Conservation (phyloP, 257 asterid genomes). For the Plantago ovata region DNA sequence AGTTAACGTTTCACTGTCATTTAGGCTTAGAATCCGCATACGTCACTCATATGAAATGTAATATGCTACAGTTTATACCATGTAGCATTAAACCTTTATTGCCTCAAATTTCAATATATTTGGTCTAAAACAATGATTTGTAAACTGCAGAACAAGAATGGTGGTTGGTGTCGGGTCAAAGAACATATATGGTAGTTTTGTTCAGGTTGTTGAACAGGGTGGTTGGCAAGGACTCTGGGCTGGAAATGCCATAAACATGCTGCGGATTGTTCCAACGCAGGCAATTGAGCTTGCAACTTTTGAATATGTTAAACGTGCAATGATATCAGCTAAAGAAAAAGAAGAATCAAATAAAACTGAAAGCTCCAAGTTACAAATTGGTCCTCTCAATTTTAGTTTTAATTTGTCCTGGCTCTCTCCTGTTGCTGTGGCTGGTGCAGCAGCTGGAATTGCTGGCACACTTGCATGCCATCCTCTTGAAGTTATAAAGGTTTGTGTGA, state of each 20-base stretch:
- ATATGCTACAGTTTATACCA: too few species aligned
- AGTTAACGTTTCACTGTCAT: too few species aligned
- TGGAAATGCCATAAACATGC: constrained; percentile 87
- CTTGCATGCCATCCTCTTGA: constrained; percentile 96
- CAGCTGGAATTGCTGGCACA: constrained; percentile 90
- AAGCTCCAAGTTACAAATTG: constrained; percentile 48
- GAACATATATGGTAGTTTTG: constrained; percentile 66
- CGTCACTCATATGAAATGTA: too few species aligned
- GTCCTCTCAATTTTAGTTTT: constrained; percentile 41
- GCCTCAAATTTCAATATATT: too few species aligned
- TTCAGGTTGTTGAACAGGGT: constrained; percentile 71
- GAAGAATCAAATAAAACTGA: constrained; percentile 37
- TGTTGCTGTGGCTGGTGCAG: constrained; percentile 92
- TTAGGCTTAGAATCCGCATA: too few species aligned
- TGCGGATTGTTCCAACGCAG: constrained; percentile 91
- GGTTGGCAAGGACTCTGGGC: constrained; percentile 99
- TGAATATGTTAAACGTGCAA: constrained; percentile 81
- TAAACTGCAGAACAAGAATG: constrained; percentile 86
- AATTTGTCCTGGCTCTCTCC: constrained; percentile 84
- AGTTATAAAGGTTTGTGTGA: constrained; percentile 67
- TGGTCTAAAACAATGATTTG: background rate
- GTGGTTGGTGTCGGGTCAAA: constrained; percentile 93
- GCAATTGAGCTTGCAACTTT: constrained; percentile 96
- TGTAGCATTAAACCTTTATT: too few species aligned
- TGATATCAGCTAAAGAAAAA: constrained; percentile 64